Percentiles rank a stretch among this genome's conserved stretches.
These are phyloP conservation scores for Exserohilum turcica DNA, from an alignment of 2,329 filamentous ascomycete genomes.

Conservation along the genomic window DNA sequence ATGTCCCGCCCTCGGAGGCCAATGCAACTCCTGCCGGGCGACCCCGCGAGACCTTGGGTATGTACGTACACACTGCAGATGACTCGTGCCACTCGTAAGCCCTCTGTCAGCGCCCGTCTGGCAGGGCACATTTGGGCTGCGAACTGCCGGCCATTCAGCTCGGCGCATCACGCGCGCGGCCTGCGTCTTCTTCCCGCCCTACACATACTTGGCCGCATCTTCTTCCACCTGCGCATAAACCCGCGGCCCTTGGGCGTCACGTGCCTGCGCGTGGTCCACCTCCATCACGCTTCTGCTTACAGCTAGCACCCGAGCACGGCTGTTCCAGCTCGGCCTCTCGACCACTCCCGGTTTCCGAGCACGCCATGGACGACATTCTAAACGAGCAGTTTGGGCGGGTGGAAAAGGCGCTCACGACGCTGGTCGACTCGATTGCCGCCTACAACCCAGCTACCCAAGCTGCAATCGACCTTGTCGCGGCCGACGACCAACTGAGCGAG, in stretches of 20 bases:
- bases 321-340: not conserved
- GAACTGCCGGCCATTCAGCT: constrained; percentile 29
- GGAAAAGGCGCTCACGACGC: constrained; percentile 61
- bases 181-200: constrained; percentile 16
- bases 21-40: constrained; percentile 1
- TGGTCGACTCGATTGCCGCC: constrained; percentile 80
- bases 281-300: not conserved
- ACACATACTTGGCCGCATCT: not conserved
- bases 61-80: constrained; percentile 1
- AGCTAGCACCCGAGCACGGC: not conserved
- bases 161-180: constrained; percentile 30
- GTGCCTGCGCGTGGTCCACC: constrained; percentile 15
- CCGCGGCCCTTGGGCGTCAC: constrained; percentile 1
- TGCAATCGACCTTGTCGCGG: constrained; percentile 70
- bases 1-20: constrained; percentile 12
- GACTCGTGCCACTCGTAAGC: not conserved
- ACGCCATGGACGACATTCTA: constrained; percentile 50
- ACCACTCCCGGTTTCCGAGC: constrained; percentile 1
- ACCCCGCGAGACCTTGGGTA: constrained; percentile 2
- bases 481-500: constrained; percentile 69
- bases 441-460: constrained; percentile 75
- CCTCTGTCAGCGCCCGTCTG: not conserved
- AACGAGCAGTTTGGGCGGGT: constrained; percentile 53
- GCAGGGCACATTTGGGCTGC: constrained; percentile 12
- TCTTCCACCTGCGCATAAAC: constrained; percentile 11